phyloP scores from a whole-genome alignment of 306 rosid species.

The Pyrus bretschneideri region DNA sequence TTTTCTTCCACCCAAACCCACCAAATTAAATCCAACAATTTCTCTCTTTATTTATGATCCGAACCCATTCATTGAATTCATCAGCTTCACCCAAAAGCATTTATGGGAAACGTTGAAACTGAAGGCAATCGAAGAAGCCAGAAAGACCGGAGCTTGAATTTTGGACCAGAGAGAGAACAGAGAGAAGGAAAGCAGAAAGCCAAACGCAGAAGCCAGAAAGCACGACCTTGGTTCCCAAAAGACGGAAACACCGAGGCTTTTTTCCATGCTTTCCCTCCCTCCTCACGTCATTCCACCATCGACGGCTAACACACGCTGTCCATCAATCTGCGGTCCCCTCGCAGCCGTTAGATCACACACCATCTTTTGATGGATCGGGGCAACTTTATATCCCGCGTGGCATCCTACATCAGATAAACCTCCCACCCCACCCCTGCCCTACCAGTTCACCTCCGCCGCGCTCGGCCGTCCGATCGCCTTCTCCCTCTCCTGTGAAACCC shows the following conservation, averaged over 20 bases:
- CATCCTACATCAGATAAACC: slow-evolving; percentile 20
- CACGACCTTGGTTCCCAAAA: not conserved
- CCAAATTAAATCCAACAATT: not conserved
- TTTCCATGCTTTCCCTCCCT: not conserved
- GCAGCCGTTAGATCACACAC: slow-evolving; percentile 14
- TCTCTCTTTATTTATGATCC: not conserved
- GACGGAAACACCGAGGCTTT: slow-evolving; percentile 9
- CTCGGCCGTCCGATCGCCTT: not conserved
- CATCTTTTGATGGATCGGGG: not conserved
- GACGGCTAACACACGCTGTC: not conserved
- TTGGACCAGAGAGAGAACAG: not conserved
- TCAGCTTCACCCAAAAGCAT: not conserved
- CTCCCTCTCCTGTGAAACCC: not conserved
- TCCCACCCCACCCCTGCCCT: not conserved
- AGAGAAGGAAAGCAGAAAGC: not conserved
- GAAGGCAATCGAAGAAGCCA: not conserved
- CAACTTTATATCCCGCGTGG: slow-evolving; percentile 1
- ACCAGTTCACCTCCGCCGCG: not conserved
- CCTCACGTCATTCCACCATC: slow-evolving; percentile 18
- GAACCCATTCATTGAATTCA: not conserved
- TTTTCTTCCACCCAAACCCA: not conserved
- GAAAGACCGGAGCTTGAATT: not conserved
- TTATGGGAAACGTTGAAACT: not conserved
- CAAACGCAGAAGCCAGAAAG: not conserved
- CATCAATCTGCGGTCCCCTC: not conserved